Percentiles rank a stretch among this genome's conserved stretches.
These are phyloP conservation scores for Paragyromitra xinjiangensis DNA, from an alignment of 495 filamentous ascomycete genomes.

Conservation along the genomic window DNA sequence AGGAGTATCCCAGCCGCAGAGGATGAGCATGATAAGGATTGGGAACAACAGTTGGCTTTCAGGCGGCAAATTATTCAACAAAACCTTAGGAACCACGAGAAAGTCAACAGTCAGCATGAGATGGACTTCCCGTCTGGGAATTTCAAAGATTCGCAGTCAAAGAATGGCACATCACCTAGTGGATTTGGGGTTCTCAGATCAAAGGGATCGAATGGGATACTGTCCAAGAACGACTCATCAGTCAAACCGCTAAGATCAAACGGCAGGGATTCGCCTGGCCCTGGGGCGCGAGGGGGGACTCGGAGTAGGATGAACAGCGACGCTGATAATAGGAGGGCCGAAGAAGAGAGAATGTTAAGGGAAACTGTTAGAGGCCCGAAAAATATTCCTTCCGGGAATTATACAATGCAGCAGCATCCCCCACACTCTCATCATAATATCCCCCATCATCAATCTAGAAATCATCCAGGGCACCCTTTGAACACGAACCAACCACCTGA, in stretches of 20 bases:
- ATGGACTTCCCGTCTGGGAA: slow-evolving; percentile 43
- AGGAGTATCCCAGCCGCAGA: slow-evolving; percentile 34
- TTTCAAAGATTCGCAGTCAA: slow-evolving; percentile 34
- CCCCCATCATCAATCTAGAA: slow-evolving; percentile 28
- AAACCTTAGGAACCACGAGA: slow-evolving; percentile 57
- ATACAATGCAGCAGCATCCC: slow-evolving; percentile 42
- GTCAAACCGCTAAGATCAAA: slow-evolving; percentile 27
- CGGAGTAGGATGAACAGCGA: slow-evolving; percentile 46
- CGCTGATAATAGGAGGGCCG: slow-evolving; percentile 25
- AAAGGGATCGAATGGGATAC: slow-evolving; percentile 53
- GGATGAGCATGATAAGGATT: slow-evolving; percentile 55
- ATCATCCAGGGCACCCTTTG: slow-evolving; percentile 32
- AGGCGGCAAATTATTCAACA: slow-evolving; percentile 57
- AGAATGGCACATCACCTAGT: slow-evolving; percentile 29
- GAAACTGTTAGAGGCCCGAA: slow-evolving; percentile 54
- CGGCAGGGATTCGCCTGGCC: slow-evolving; percentile 41
- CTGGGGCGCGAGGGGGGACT: slow-evolving; percentile 37
- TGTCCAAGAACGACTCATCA: slow-evolving; percentile 41
- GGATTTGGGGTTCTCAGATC: slow-evolving; percentile 52
- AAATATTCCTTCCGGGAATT: slow-evolving; percentile 43
- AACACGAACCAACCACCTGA: slow-evolving; percentile 39
- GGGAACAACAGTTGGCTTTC: slow-evolving; percentile 57
- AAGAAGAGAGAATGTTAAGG: slow-evolving; percentile 51
- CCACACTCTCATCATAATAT: slow-evolving; percentile 38
- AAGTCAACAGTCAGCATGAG: slow-evolving; percentile 55